Base-by-base conservation (phyloP, 345 rosid species). In the Lepidium sativum region DNA sequence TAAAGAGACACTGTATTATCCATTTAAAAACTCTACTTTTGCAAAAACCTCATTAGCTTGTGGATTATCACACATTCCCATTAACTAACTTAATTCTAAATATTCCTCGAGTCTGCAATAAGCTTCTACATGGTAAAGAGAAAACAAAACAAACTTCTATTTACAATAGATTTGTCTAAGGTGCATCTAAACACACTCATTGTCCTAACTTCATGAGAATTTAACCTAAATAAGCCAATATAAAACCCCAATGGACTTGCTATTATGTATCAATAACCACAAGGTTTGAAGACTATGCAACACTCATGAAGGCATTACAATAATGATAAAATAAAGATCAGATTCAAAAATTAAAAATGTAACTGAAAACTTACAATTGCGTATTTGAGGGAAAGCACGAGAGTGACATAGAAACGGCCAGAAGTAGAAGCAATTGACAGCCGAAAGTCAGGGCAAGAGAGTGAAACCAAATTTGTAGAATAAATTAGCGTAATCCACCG, bases 361-460 rank as follows among this genome's bases (percentile, higher is more conserved):
- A 50, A 23, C 4, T 35, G 52, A 18, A n/a, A 31, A 37, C 73
- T 68, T 80, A 87, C 97, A 85, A 42, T 73, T 84, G 54, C 96
- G 95, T 68, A 83, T 77, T 64, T 75, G 81, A 34, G 97, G 97
- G 80, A 94, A 94, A 43, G 82, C 81, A n/a, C 89, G 84, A 37
- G 82, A 65, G 77, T 95, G 83, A 56, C 89, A 84, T 69, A 86
- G 99, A 64, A 84, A 96, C 1, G 97, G 99, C 97, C 96, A 95
- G 89, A 91, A 91, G 82, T 91, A 91, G 88, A 95, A 91, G 86
- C 95, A 95, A 75, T 86, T 86, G 69, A 95, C 83, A 11, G 92
- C 96, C 97, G 96, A 91, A 38, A 95, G 96, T 84, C 84, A 84
- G 10, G 96, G 99, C 77, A 95, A 56, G 23, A 94, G 74, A 14